Evolutionary conservation across 208 protist genomes (phyloP), one percentile per base, ranked within the genome.

Genomic region (Leishmania mexicana): DNA sequence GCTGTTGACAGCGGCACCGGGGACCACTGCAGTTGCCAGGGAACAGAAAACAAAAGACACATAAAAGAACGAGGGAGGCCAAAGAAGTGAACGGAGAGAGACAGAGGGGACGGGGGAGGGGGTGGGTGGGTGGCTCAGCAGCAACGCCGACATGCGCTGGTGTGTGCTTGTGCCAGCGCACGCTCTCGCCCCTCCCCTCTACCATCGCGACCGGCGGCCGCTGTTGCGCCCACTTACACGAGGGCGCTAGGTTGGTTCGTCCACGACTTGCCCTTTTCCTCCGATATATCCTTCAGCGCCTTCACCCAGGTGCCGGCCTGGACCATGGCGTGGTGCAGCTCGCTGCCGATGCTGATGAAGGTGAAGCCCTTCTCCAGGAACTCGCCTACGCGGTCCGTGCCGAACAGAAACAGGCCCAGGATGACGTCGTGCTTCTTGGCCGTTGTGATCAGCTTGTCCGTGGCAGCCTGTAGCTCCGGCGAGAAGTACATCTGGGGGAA

Each of bases 401-500:
- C 92, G 76, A 95, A 95, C 51, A 95, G 88, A 77, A 95, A 95
- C 65, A 94, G 81, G 47, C 92, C 92, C 40, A 95, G 84, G 76
- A 95, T 94, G 73, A 92, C 81, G 83, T 93, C 86, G 86, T 93
- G 84, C 86, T 89, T 91, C 76, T 91, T 83, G 28, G 92, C 92
- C 78, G 92, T 85, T 73, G 88, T 86, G 78, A 94, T 90, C 60
- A 95, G 86, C 83, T 90, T 92, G 15, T 87, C 85, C 64, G 92
- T 95, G 72, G 92, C 92, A 10, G 78, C 90, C 58, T 85, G 86
- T 78, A 95, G 86, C 89, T 95, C 92, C 57, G 84, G 79, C 54
- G 92, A 95, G 80, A 89, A 91, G 87, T 95, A 95, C 92, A 95
- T 95, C 84, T 94, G 78, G 31, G 92, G 92, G 85, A 95, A 95